Percentiles rank a stretch among this genome's conserved stretches.
These are phyloP conservation scores for Juncus effusus DNA, from an alignment of 176 grass and related monocot species.

Conservation along the genomic window DNA sequence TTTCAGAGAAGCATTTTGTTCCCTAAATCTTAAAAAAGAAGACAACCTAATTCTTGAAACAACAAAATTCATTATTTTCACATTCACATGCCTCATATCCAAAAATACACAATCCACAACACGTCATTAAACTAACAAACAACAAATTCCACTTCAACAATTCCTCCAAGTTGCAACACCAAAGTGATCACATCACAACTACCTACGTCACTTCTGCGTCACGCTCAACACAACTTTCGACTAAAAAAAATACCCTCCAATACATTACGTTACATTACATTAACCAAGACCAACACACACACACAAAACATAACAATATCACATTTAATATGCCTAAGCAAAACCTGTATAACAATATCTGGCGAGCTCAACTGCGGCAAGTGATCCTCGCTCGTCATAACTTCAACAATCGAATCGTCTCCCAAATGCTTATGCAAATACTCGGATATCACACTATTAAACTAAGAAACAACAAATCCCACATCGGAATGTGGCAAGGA, in stretches of 20 bases:
- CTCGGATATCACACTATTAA: constrained; percentile 52
- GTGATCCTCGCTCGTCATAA: constrained; percentile 96
- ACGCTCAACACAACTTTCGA: constrained; percentile 62
- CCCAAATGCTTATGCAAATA: constrained; percentile 79
- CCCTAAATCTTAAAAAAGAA: too few species aligned
- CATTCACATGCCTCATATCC: too few species aligned
- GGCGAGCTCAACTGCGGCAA: constrained; percentile 94
- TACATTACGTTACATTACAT: neutral
- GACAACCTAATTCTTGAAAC: too few species aligned
- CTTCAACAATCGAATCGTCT: constrained; percentile 73
- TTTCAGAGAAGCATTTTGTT: too few species aligned
- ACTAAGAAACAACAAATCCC: too few species aligned
- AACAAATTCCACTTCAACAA: neutral
- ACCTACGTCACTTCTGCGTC: constrained; percentile 72
- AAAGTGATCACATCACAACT: constrained; percentile 51
- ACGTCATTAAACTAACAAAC: too few species aligned
- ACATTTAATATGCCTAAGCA: constrained; percentile 70
- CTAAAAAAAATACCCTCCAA: constrained; percentile 78
- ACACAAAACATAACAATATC: constrained; percentile 51
- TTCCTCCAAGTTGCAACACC: constrained; percentile 60
- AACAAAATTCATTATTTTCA: too few species aligned
- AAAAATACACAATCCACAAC: too few species aligned
- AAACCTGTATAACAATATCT: constrained; percentile 78
- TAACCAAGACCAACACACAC: constrained; percentile 7
- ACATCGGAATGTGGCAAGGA: constrained; percentile 54